Conservation (phyloP, 371 early-diverging fungal genomes). For the Nosema muscidifuracis region DNA sequence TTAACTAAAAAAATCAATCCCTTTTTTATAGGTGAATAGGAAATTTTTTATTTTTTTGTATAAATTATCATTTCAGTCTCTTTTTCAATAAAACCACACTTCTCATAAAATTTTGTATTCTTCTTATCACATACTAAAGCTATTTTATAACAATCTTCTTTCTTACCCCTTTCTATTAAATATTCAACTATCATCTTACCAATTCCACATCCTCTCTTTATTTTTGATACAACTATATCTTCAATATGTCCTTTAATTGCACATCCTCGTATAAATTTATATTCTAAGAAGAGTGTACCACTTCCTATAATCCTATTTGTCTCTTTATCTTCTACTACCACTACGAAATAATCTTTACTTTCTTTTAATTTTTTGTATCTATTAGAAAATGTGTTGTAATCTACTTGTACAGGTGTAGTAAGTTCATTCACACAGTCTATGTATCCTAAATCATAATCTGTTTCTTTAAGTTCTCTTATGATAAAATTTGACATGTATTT, state of each 20-base stretch:
- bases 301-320: slow-evolving; percentile 69
- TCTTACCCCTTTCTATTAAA: slow-evolving; percentile 65
- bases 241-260: slow-evolving; percentile 69
- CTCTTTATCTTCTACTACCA: slow-evolving; percentile 47
- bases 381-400: slow-evolving; percentile 68
- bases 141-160: slow-evolving; percentile 69
- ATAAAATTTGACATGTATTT: too few relatives aligned
- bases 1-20: background rate
- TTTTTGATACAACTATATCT: slow-evolving; percentile 81
- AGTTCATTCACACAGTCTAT: slow-evolving; percentile 68
- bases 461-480: slow-evolving; percentile 33
- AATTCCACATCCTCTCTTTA: slow-evolving; percentile 80
- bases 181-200: slow-evolving; percentile 53
- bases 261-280: slow-evolving; percentile 79
- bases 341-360: slow-evolving; percentile 63
- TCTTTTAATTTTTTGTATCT: slow-evolving; percentile 66
- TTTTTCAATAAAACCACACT: slow-evolving; percentile 76
- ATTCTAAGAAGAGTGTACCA: slow-evolving; percentile 85
- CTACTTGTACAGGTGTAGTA: slow-evolving; percentile 70
- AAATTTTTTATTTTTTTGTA: background rate
- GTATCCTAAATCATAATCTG: slow-evolving; percentile 59
- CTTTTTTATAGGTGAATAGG: background rate
- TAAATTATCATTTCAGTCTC: slow-evolving; percentile 63
- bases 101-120: slow-evolving; percentile 80
- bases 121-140: slow-evolving; percentile 74